phyloP scores from a whole-genome alignment of 2,329 filamentous ascomycete species.

The Purpureocillium takamizusanense region DNA sequence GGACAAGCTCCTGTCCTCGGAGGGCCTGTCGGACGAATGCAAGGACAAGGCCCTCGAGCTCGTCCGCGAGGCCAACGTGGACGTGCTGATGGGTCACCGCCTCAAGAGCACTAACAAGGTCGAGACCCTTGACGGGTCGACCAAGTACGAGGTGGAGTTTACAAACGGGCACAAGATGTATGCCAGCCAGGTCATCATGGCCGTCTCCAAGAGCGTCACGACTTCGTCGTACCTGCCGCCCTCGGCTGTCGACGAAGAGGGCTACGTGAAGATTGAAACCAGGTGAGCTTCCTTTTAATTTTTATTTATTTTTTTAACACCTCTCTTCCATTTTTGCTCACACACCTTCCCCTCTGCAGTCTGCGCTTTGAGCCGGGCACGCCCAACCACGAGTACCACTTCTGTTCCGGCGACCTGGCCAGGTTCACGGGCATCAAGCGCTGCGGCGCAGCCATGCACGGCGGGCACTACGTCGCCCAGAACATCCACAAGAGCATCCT shows the following conservation, averaged over 20 bases:
- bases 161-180: conserved; percentile 49
- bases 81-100: conserved; percentile 54
- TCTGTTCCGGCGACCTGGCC: conserved; percentile 60
- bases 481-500: conserved; percentile 60
- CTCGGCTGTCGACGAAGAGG: conserved; percentile 50
- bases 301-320: no score
- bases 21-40: conserved; percentile 61
- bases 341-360: no score
- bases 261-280: conserved; percentile 54
- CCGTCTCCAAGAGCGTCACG: conserved; percentile 54
- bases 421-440: conserved; percentile 74
- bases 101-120: conserved; percentile 39
- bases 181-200: conserved; percentile 60
- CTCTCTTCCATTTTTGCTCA: no score
- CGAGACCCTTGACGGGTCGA: conserved; percentile 30
- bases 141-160: conserved; percentile 43
- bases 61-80: conserved; percentile 52
- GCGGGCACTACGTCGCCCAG: conserved; percentile 55
- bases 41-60: conserved; percentile 53
- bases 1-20: conserved; percentile 60
- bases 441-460: conserved; percentile 66
- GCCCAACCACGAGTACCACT: conserved; percentile 52
- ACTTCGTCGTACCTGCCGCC: conserved; percentile 54
- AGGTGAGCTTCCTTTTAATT: no score
- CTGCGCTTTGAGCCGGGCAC: conserved; percentile 44